Conservation (phyloP, 768 basidiomycete species). For the Nidula microcarpa region DNA sequence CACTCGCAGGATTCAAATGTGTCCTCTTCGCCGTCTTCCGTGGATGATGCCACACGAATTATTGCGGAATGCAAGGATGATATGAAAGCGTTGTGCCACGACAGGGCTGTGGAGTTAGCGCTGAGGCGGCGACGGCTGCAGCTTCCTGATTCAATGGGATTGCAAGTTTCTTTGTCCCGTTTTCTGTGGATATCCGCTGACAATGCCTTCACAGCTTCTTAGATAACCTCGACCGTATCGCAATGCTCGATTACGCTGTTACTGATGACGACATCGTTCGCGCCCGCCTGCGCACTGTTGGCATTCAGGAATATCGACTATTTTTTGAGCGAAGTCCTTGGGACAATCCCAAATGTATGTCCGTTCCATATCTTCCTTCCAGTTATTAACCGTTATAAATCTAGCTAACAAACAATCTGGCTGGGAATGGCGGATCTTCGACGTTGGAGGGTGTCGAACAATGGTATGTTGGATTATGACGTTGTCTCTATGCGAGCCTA, state of each 20-base stretch:
- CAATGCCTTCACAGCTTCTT: constrained; percentile 49
- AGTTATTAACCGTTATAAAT: background rate
- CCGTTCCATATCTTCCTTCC: background rate
- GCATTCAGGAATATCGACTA: constrained; percentile 65
- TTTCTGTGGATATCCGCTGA: background rate
- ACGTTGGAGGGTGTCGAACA: constrained; percentile 74
- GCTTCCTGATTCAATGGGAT: constrained; percentile 62
- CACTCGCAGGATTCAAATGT: constrained; percentile 5
- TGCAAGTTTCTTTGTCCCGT: constrained; percentile 39
- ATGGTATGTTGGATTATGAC: constrained; percentile 34
- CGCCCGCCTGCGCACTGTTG: constrained; percentile 65
- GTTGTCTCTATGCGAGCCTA: background rate
- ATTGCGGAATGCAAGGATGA: constrained; percentile 63
- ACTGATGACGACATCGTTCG: constrained; percentile 73
- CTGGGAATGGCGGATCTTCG: constrained; percentile 71
- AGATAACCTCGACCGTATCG: constrained; percentile 64
- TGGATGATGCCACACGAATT: constrained; percentile 39
- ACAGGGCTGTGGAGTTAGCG: constrained; percentile 46
- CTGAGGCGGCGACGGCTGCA: constrained; percentile 43
- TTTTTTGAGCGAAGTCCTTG: constrained; percentile 40
- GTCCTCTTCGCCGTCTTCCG: constrained; percentile 1
- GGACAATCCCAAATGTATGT: constrained; percentile 29
- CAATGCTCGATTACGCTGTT: constrained; percentile 55
- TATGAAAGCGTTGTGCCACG: constrained; percentile 60
- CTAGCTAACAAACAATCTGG: constrained; percentile 27